Evolutionary conservation across 179 eudicot genomes (phyloP).

Genomic region (Pouteria campechiana): DNA sequence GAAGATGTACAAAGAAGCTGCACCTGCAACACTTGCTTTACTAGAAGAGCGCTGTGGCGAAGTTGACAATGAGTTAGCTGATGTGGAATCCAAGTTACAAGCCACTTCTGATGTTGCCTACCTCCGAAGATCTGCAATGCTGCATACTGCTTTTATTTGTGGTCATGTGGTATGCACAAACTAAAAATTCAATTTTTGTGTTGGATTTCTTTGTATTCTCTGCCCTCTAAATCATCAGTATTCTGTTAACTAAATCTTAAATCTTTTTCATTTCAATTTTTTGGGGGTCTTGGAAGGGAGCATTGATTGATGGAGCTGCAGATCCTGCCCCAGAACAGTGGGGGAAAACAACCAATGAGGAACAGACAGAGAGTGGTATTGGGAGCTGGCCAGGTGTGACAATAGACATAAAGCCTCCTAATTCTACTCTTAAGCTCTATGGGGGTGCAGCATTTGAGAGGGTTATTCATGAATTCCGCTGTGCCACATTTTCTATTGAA

Average conservation of each 20-base stretch:
- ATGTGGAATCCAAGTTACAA: constrained; percentile 73
- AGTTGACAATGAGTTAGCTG: constrained; percentile 54
- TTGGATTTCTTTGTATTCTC: too few relatives aligned
- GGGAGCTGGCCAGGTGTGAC: constrained; percentile 96
- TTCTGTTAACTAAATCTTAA: too few relatives aligned
- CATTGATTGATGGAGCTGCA: constrained; percentile 91
- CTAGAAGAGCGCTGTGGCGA: constrained; percentile 92
- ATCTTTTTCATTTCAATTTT: background rate
- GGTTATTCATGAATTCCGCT: constrained; percentile 93
- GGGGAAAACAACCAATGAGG: constrained; percentile 95
- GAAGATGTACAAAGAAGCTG: constrained; percentile 91
- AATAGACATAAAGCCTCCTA: constrained; percentile 68
- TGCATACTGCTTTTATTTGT: constrained; percentile 75
- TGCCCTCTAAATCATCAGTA: too few relatives aligned
- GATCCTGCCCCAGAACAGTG: constrained; percentile 97
- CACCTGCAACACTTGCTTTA: constrained; percentile 90
- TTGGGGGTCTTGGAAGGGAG: constrained; percentile 40
- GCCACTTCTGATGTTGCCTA: constrained; percentile 91
- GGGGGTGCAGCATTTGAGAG: constrained; percentile 99
- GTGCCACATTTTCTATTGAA: constrained; percentile 91
- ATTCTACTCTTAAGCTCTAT: constrained; percentile 74
- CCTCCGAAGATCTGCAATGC: constrained; percentile 85
- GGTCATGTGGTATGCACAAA: constrained; percentile 59
- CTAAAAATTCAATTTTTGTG: background rate
- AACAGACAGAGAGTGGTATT: constrained; percentile 73